These are phyloP conservation scores for Arachis monticola DNA, from an alignment of 331 rosid genomes.

Conservation along the genomic window DNA sequence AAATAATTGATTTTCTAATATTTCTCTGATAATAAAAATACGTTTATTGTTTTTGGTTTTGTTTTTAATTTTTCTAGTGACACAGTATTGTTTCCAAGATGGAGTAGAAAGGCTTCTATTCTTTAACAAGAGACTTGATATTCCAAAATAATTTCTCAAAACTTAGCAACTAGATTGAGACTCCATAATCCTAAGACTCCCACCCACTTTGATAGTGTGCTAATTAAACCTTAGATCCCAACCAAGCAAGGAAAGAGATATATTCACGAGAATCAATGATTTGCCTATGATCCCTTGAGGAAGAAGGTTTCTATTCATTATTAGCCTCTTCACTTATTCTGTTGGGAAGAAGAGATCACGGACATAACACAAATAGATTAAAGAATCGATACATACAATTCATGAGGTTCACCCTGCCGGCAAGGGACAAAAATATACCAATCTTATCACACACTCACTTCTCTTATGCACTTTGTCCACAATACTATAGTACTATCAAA, in stretches of 20 bases:
- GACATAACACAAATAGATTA: conserved; percentile 24
- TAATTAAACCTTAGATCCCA: neutral
- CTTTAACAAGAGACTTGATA: no score
- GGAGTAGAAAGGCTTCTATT: no score
- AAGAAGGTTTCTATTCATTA: conserved; percentile 42
- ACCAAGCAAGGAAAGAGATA: neutral
- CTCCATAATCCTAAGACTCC: conserved; percentile 9
- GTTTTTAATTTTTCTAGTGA: no score
- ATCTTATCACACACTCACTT: neutral
- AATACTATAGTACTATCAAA: conserved; percentile 2
- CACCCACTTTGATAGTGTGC: neutral
- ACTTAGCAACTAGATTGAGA: neutral
- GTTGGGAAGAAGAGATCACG: conserved; percentile 35
- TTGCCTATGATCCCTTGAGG: conserved; percentile 19
- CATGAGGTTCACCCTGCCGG: conserved; percentile 10
- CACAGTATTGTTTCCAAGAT: no score
- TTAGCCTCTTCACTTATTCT: conserved; percentile 30
- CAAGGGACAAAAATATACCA: conserved; percentile 4
- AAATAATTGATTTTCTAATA: no score
- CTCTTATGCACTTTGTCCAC: conserved; percentile 33
- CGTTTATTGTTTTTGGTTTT: no score
- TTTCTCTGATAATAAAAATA: no score
- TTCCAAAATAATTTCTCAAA: neutral
- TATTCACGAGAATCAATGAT: conserved; percentile 28
- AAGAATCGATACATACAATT: conserved; percentile 27